Evolutionary conservation across 257 asterid genomes (phyloP), one percentile per base, ranked within the genome.

Genomic region (Ilex aquifolium): DNA sequence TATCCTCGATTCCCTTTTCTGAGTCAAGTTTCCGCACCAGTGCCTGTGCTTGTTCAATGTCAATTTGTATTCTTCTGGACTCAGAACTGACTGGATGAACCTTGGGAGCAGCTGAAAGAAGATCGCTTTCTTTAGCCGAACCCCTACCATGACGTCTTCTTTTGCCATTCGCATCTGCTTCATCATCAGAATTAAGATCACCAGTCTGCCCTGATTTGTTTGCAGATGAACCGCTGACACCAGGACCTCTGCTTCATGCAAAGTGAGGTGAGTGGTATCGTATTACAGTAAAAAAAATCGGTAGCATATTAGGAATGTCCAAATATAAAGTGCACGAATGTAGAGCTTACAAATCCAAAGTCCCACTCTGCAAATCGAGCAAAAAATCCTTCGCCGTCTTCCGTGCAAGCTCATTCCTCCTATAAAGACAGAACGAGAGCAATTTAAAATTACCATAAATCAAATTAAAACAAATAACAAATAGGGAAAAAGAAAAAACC

Each of bases 1-100:
- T 93, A 57, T 89, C 96, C 69, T 93, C 97, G 5, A 93, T 84
- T 65, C 94, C 90, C 68, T 93, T 93, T 73, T 93, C 99, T 6
- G 74, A 56, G 62, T 93, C 99, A 61, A 93, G 95, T 69, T 87
- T 93, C 71, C 86, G 79, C 42, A 84, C 87, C 74, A 93, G 96
- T 54, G 91, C 77, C 68, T 77, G 96, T 5, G 90, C 82, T 82
- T 79, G 97, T 79, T 82, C 94, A 69, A 90, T 67, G 44, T 93
- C 99, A 55, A 71, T 71, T 73, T 85, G 95, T 50, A 90, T 75
- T 77, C 97, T 69, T 65, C 87, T 79, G 29, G 87, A 81, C 77
- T 90, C 99, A 65, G 90, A 87, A 71, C 78, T 83, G 51, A 90
- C 75, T 8, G 85, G 96, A 72, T 90, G 96, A 59, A 91, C 90